Percentiles rank a stretch among this genome's conserved stretches.
Evolutionary conservation across 2,329 filamentous ascomycete genomes (phyloP).

Genomic region (Colletotrichum liriopes): DNA sequence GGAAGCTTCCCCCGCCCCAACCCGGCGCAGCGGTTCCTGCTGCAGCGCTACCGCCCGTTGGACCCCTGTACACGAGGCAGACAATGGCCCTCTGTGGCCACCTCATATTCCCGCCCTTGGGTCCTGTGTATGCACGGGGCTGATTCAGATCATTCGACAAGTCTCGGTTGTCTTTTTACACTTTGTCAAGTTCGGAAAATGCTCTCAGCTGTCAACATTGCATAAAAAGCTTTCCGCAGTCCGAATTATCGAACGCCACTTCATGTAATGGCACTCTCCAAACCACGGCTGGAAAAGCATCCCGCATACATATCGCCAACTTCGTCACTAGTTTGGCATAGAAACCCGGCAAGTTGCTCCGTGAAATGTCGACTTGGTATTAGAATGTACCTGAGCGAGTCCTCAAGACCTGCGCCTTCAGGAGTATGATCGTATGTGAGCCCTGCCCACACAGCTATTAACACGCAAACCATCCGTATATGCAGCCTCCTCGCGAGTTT

Average conservation of each 20-base stretch:
- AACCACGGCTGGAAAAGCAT: too few species aligned
- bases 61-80: slow-evolving; percentile 1
- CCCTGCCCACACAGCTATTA: slow-evolving; percentile 25
- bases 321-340: too few species aligned
- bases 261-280: background rate
- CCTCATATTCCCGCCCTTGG: background rate
- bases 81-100: background rate
- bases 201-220: background rate
- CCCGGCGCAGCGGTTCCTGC: slow-evolving; percentile 1
- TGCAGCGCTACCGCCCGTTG: slow-evolving; percentile 21
- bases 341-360: background rate
- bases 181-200: background rate
- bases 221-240: background rate
- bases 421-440: slow-evolving; percentile 29
- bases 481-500: slow-evolving; percentile 19
- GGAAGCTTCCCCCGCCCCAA: slow-evolving; percentile 2
- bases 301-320: background rate
- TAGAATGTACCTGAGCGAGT: slow-evolving; percentile 35
- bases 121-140: background rate
- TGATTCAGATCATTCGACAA: background rate
- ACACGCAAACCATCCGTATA: slow-evolving; percentile 16
- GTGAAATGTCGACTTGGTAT: slow-evolving; percentile 2
- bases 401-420: slow-evolving; percentile 26
- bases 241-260: background rate
- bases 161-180: background rate